phyloP scores from a whole-genome alignment of 78 protist genomes.

The Dictyostelium intermedium region DNA sequence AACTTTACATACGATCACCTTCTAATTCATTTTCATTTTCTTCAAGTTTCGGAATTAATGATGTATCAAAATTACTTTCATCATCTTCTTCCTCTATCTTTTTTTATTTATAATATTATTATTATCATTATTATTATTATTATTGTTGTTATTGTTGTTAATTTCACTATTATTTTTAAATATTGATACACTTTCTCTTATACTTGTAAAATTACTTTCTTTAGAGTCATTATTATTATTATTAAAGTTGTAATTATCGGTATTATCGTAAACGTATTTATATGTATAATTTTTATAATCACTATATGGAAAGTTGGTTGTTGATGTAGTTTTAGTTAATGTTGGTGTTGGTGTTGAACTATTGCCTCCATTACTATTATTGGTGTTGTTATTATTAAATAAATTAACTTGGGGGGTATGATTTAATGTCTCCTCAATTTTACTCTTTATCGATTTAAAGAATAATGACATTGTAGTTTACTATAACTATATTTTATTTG shows the following conservation, averaged over 20 bases:
- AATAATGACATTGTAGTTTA: neutral
- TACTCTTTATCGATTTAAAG: constrained; percentile 20
- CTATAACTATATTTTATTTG: too few relatives aligned
- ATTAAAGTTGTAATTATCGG: neutral
- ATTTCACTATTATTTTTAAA: neutral
- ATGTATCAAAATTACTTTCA: neutral
- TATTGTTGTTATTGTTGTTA: neutral
- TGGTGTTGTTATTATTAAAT: neutral
- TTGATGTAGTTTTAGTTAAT: neutral
- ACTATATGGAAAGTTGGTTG: neutral
- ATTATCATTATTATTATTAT: neutral
- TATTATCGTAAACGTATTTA: neutral
- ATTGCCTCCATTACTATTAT: neutral
- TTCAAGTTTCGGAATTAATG: neutral
- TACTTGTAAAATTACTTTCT: neutral
- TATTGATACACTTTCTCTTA: neutral
- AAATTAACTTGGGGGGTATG: neutral
- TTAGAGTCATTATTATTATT: neutral
- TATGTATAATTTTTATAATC: neutral
- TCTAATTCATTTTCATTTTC: neutral
- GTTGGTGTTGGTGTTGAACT: neutral
- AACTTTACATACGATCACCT: neutral
- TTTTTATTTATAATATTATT: neutral
- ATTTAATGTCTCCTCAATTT: constrained; percentile 29
- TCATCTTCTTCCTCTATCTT: neutral